Base-by-base conservation (phyloP, 2,329 filamentous ascomycete genomes). In the Ophiostoma angusticollis region DNA sequence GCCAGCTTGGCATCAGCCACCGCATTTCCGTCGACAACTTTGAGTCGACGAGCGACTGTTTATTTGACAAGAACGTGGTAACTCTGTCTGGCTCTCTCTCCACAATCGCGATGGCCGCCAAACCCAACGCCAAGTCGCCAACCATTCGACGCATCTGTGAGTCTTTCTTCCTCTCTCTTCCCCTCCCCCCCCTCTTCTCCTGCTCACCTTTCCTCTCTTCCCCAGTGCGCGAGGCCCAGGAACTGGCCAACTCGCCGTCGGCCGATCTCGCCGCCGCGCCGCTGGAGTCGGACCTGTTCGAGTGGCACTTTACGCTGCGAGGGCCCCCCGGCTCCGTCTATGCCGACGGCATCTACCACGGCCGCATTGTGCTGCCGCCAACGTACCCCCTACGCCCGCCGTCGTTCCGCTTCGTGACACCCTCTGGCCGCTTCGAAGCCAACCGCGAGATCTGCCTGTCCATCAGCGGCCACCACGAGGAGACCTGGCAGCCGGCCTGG, bases 401-500 rank as follows among this genome's bases (percentile, higher is more conserved):
- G 0, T 82, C 78, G n/a, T 96, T 98, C 67, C 84, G 91, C 51
- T 96, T 98, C 66, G 70, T 85, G 6, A 96, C 91, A 0, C 86
- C 91, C 0, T 84, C 78, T 19, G 91, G 89, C 38, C 77, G 91
- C 45, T 98, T 98, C 61, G 91, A 96, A 60, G 80, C 86, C 40
- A 98, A 98, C 57, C 78, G 91, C 48, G 89, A 96, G 65, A 96
- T 98, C 50, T 98, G 91, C 56, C 74, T 98, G 13, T 84, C 77
- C 52, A 98, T 96, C 52, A 84, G 77, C 37, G 89, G 87, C 2
- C 89, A 95, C 60, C 91, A 98, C 61, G 91, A 96, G 58, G 91
- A 96, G 64, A 93, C 84, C 13, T 98, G 91, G 91, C 89, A 95
- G 68, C 91, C 91, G 0, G 91, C 91, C 1, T 98, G 91, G 91